Evolutionary conservation across 257 asterid species (phyloP).

Genomic region (Jacaranda mimosifolia): DNA sequence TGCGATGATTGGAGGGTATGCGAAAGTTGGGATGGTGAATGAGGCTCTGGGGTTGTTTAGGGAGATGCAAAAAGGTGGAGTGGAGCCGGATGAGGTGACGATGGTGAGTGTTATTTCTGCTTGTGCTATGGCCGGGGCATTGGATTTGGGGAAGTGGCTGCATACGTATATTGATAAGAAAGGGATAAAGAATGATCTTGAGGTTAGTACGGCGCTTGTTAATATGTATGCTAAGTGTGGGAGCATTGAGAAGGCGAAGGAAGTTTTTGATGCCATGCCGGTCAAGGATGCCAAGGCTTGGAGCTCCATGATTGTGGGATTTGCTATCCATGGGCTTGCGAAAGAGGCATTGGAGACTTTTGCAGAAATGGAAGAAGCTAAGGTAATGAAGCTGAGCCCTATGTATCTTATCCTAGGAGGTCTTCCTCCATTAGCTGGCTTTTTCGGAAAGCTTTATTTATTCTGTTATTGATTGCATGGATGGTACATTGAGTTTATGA

Average conservation of each 20-base stretch:
- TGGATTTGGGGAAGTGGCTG: constrained; percentile 79
- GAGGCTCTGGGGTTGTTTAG: constrained; percentile 70
- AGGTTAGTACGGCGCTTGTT: constrained; percentile 72
- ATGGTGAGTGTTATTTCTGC: constrained; percentile 77
- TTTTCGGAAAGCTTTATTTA: too few relatives aligned
- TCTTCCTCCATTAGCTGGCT: too few relatives aligned
- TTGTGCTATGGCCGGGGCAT: constrained; percentile 70
- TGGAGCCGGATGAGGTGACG: constrained; percentile 73
- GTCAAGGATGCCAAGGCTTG: constrained; percentile 79
- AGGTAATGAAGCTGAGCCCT: constrained; percentile 38
- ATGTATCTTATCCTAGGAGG: too few relatives aligned
- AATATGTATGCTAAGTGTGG: constrained; percentile 88
- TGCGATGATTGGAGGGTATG: constrained; percentile 70
- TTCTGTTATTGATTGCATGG: too few relatives aligned
- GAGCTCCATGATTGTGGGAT: constrained; percentile 83
- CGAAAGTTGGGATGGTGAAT: constrained; percentile 66
- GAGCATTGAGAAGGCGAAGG: constrained; percentile 65
- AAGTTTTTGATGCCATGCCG: constrained; percentile 66
- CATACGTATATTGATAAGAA: constrained; percentile 62
- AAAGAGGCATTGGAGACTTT: constrained; percentile 65
- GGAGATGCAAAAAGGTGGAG: constrained; percentile 67
- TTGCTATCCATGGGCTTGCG: constrained; percentile 68
- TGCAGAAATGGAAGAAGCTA: constrained; percentile 60
- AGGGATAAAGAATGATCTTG: constrained; percentile 67
- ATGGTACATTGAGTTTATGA: neutral